Conservation (phyloP, 2,329 filamentous ascomycete genomes). For the Penicillium sp. region DNA sequence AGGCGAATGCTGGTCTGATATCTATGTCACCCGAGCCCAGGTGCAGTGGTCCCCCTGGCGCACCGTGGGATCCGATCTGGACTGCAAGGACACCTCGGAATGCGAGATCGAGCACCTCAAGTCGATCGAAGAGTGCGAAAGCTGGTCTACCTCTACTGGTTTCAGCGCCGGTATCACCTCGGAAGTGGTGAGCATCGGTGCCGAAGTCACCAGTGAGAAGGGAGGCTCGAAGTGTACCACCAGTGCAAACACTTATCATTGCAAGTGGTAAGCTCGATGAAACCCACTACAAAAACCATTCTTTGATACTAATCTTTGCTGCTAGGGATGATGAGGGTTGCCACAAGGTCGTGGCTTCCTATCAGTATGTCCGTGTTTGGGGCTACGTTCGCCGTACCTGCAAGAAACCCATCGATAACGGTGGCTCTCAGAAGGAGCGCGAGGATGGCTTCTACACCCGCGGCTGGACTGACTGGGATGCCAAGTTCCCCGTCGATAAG, state of each 20-base stretch:
- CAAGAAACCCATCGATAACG: not conserved
- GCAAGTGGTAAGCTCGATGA: not conserved
- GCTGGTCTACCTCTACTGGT: slow-evolving; percentile 2
- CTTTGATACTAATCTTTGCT: not conserved
- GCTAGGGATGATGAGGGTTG: not conserved
- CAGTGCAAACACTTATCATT: not conserved
- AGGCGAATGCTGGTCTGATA: slow-evolving; percentile 1
- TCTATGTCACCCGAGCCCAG: not conserved
- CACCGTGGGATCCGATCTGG: not conserved
- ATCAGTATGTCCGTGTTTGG: slow-evolving; percentile 1
- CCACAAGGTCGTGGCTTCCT: slow-evolving; percentile 1
- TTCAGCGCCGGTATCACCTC: slow-evolving; percentile 1
- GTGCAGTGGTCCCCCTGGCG: slow-evolving; percentile 1
- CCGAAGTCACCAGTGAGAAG: not conserved
- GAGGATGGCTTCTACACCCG: not conserved
- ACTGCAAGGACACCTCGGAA: not conserved
- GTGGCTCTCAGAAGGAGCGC: not conserved
- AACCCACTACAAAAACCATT: not conserved
- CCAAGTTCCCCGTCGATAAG: not conserved
- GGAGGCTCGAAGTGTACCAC: slow-evolving; percentile 1
- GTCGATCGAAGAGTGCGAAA: not conserved
- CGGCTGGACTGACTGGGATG: slow-evolving; percentile 1
- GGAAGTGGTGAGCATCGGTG: slow-evolving; percentile 1
- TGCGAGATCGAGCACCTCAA: slow-evolving; percentile 1
- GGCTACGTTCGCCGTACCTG: not conserved